These are phyloP conservation scores for Saccharomycopsis sp. DNA, from an alignment of 805 yeast species.

Conservation along the genomic window DNA sequence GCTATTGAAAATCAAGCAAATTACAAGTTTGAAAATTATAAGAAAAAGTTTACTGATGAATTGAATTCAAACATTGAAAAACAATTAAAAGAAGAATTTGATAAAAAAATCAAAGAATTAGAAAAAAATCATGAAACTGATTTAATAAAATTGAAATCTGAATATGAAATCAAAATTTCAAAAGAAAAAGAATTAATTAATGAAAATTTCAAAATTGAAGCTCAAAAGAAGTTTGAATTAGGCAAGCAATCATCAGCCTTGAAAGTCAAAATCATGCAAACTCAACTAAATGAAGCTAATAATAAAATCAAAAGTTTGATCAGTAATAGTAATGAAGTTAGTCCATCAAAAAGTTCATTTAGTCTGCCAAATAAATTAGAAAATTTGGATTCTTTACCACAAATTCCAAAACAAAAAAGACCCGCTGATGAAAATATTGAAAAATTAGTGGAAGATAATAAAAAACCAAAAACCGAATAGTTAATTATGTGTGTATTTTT, in stretches of 20 bases:
- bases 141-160: slow-evolving; percentile 1
- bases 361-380: too few species aligned
- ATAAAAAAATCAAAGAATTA: slow-evolving; percentile 4
- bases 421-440: too few species aligned
- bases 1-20: slow-evolving; percentile 18
- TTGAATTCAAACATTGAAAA: slow-evolving; percentile 6
- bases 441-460: too few species aligned
- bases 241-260: slow-evolving; percentile 12
- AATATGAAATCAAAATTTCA: slow-evolving; percentile 2
- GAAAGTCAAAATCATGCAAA: slow-evolving; percentile 12
- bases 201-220: slow-evolving; percentile 8
- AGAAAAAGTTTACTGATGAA: slow-evolving; percentile 15
- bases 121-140: slow-evolving; percentile 8
- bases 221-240: slow-evolving; percentile 9
- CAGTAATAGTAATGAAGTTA: neutral
- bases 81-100: slow-evolving; percentile 7
- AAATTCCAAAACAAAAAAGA: too few species aligned
- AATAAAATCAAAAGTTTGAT: neutral
- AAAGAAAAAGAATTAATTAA: slow-evolving; percentile 6
- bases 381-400: too few species aligned
- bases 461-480: too few species aligned
- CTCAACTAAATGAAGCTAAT: slow-evolving; percentile 6
- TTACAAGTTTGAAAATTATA: slow-evolving; percentile 22
- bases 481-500: too few species aligned
- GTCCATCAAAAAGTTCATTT: neutral